A percentile compares a stretch with the other conserved stretches of the same genome.
phyloP scores from a whole-genome alignment of 2,329 filamentous ascomycete species.

The Aureobasidium sp. region DNA sequence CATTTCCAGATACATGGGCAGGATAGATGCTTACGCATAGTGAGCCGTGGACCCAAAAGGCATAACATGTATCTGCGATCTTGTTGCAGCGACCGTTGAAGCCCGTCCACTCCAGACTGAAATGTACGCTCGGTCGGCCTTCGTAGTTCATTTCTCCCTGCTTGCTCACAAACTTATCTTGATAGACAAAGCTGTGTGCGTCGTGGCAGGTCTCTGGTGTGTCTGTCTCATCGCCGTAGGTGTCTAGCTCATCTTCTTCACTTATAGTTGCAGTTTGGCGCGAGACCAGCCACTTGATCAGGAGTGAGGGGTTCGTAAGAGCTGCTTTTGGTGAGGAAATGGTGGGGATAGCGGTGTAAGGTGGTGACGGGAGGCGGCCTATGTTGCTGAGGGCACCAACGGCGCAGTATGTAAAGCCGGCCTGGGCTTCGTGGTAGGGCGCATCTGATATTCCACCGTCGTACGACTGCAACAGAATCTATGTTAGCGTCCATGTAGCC shows the following conservation, averaged over 20 bases:
- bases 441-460: constrained; percentile 79
- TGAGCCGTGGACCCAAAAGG: constrained; percentile 79
- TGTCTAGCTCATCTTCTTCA: constrained; percentile 37
- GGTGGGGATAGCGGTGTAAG: constrained; percentile 2
- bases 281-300: constrained; percentile 41
- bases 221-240: constrained; percentile 25
- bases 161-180: constrained; percentile 25
- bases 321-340: neutral
- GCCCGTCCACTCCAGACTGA: constrained; percentile 55
- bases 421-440: constrained; percentile 74
- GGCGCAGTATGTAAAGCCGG: constrained; percentile 86
- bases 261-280: constrained; percentile 41
- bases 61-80: constrained; percentile 88
- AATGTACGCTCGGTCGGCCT: constrained; percentile 56
- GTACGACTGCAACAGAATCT: constrained; percentile 52
- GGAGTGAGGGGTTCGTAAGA: constrained; percentile 30
- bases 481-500: constrained; percentile 1
- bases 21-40: constrained; percentile 34
- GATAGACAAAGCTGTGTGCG: constrained; percentile 33
- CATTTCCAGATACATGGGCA: neutral
- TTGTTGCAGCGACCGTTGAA: constrained; percentile 93
- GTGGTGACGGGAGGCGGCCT: constrained; percentile 45
- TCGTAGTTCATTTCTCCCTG: constrained; percentile 25
- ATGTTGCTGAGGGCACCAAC: constrained; percentile 71
- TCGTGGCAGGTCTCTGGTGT: constrained; percentile 35